Evolutionary conservation across 305 asterid genomes (phyloP).

Genomic region (Solanum aculeatissimum): DNA sequence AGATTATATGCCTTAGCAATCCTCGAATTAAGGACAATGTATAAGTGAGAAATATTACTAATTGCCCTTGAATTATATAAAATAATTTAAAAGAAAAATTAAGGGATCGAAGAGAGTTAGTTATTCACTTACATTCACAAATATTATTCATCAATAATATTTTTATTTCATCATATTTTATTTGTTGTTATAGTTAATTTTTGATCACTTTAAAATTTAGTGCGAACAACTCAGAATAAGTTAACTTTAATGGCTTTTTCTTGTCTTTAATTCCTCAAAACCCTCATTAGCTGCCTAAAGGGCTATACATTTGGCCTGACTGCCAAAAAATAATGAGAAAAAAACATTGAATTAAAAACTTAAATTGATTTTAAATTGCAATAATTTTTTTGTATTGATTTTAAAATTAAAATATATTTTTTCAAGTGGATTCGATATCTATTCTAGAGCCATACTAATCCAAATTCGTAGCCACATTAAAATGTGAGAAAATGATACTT

Average conservation of each 20-base stretch:
- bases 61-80: background rate
- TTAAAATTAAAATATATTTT: background rate
- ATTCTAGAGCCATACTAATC: background rate
- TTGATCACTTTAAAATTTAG: background rate
- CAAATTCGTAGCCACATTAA: background rate
- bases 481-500: background rate
- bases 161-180: background rate
- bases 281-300: background rate
- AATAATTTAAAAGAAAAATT: background rate
- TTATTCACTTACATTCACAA: background rate
- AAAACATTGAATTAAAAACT: background rate
- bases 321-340: no score
- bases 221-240: background rate
- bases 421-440: background rate
- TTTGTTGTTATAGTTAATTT: background rate
- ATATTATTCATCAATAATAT: background rate
- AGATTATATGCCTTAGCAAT: no score
- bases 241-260: background rate
- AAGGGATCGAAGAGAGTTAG: background rate
- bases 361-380: background rate
- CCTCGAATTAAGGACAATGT: background rate
- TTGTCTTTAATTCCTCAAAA: background rate
- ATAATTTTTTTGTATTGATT: background rate
- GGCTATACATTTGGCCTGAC: background rate
- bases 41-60: rapidly evolving